Conservation (phyloP, 495 filamentous ascomycete species). For the Neurospora sp. region DNA sequence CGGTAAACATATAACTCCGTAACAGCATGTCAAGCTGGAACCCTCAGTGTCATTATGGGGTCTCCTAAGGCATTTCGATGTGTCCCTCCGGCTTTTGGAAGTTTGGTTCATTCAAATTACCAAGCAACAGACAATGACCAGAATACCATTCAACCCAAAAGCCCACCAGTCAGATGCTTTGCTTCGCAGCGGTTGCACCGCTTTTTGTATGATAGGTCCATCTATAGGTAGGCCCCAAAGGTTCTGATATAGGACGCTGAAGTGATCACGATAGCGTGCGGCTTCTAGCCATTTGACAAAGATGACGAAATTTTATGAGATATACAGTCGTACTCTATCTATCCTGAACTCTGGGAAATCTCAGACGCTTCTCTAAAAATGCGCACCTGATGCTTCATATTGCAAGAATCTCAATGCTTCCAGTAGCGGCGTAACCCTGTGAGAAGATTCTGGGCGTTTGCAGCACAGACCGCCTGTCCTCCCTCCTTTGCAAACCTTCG, state of each 20-base stretch:
- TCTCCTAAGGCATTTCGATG: too few species aligned
- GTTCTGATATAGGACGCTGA: not conserved
- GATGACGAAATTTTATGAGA: not conserved
- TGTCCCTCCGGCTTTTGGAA: too few species aligned
- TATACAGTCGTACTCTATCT: not conserved
- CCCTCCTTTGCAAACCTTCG: too few species aligned
- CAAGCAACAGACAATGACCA: too few species aligned
- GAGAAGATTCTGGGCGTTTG: too few species aligned
- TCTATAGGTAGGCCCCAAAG: too few species aligned
- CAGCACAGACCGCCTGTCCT: too few species aligned
- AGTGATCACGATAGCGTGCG: not conserved
- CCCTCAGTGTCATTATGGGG: too few species aligned
- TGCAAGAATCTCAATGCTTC: not conserved
- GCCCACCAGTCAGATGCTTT: not conserved
- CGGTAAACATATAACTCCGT: too few species aligned
- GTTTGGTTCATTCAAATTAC: too few species aligned
- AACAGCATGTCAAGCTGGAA: too few species aligned
- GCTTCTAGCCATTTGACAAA: not conserved
- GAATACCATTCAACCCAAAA: not conserved
- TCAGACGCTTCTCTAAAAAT: not conserved
- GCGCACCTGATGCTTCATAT: not conserved
- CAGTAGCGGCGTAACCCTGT: not conserved
- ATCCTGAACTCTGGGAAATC: not conserved
- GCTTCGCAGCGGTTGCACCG: not conserved
- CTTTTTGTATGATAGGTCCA: not conserved